A percentile compares a stretch with the other conserved stretches of the same genome.
phyloP scores from a whole-genome alignment of 1,139 yeast genomes.

The Yamadazyma diddensiae region DNA sequence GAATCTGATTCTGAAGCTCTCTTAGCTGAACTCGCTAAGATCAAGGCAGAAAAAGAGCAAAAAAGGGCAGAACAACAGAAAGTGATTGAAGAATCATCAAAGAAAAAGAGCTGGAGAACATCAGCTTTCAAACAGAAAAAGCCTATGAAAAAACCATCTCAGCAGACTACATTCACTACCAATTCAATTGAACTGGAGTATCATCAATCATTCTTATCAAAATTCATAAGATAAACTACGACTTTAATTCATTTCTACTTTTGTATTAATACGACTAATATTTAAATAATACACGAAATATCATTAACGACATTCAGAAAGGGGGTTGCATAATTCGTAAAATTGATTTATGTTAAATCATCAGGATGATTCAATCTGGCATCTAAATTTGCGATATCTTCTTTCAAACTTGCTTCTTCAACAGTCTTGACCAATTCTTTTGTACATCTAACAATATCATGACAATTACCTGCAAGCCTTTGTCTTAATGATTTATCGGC shows the following conservation, averaged over 20 bases:
- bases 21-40: constrained; percentile 50
- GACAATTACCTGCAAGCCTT: constrained; percentile 91
- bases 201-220: constrained; percentile 68
- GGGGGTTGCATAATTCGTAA: neutral
- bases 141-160: constrained; percentile 26
- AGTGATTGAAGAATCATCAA: constrained; percentile 37
- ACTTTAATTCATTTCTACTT: neutral
- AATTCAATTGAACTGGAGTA: constrained; percentile 67
- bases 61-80: constrained; percentile 2
- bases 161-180: constrained; percentile 47
- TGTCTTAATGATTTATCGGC: constrained; percentile 92
- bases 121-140: constrained; percentile 45
- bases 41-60: constrained; percentile 36
- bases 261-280: constrained; percentile 3
- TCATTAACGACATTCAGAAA: neutral
- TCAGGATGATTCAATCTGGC: constrained; percentile 41
- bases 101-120: constrained; percentile 55
- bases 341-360: constrained; percentile 26
- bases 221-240: constrained; percentile 47
- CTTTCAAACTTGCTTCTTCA: constrained; percentile 87
- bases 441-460: constrained; percentile 94
- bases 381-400: constrained; percentile 60
- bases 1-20: constrained; percentile 12
- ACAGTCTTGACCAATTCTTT: constrained; percentile 94
- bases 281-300: constrained; percentile 10